These are phyloP conservation scores for Globisporangium spinosum DNA, from an alignment of 352 stramenopile genomes.

Conservation along the genomic window DNA sequence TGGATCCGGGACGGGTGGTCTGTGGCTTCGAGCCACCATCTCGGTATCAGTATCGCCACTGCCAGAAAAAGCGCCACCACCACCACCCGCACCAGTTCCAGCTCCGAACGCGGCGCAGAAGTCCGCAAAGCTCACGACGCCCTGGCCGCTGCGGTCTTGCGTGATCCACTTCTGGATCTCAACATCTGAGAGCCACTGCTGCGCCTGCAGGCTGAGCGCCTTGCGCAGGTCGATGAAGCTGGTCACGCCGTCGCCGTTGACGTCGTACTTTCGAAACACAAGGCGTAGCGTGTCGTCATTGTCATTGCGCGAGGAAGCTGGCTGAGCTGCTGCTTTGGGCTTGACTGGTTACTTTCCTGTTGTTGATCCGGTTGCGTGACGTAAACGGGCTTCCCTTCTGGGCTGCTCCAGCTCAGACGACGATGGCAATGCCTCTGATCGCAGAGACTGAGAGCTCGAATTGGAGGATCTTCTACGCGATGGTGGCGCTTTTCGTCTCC, in stretches of 20 bases:
- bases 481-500: not conserved
- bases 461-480: not conserved
- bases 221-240: conserved; percentile 46
- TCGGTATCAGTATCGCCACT: not conserved
- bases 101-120: conserved; percentile 32
- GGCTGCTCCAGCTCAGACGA: not conserved
- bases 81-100: not conserved
- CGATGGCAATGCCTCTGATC: not conserved
- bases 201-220: conserved; percentile 22
- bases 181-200: conserved; percentile 27
- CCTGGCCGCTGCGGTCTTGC: conserved; percentile 35
- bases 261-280: conserved; percentile 51
- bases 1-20: too few species aligned
- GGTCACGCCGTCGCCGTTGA: conserved; percentile 42
- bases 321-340: not conserved
- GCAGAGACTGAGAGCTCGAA: not conserved
- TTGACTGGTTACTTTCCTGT: not conserved
- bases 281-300: conserved; percentile 22
- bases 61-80: too few species aligned
- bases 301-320: not conserved
- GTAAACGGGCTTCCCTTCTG: not conserved
- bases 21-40: too few species aligned
- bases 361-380: too few species aligned
- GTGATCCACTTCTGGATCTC: conserved; percentile 55
- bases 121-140: conserved; percentile 40